These are phyloP conservation scores for Backusella circina DNA, from an alignment of 192 early-diverging fungal genomes.

Conservation along the genomic window DNA sequence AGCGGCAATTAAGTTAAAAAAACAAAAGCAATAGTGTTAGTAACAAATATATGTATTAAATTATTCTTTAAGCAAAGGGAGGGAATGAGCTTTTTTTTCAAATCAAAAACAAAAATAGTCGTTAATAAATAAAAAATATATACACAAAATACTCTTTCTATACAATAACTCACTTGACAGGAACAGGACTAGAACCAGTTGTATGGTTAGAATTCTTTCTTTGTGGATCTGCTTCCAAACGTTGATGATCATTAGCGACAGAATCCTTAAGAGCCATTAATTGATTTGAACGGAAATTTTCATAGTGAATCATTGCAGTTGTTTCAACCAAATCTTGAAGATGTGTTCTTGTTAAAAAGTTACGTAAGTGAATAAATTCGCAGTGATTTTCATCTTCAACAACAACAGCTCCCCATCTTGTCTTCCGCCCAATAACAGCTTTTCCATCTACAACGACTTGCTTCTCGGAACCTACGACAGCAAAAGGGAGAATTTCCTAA, in stretches of 20 bases:
- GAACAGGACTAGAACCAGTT: background rate
- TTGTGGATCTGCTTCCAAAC: background rate
- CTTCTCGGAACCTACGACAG: constrained; percentile 90
- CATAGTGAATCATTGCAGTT: constrained; percentile 91
- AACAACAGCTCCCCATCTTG: constrained; percentile 73
- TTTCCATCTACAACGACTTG: constrained; percentile 84
- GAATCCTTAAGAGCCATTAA: constrained; percentile 32
- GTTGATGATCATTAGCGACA: background rate
- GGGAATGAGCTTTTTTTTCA: background rate
- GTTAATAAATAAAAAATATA: background rate
- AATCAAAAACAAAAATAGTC: background rate
- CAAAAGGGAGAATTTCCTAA: constrained; percentile 86
- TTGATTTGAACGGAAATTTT: constrained; percentile 85
- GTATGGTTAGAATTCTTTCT: background rate
- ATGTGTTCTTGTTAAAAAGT: constrained; percentile 88
- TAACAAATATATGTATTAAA: background rate
- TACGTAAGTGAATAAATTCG: constrained; percentile 92
- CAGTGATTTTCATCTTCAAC: constrained; percentile 93
- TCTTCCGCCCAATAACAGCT: constrained; percentile 82
- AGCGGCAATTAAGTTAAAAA: background rate
- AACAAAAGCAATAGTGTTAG: background rate
- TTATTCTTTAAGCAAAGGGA: background rate
- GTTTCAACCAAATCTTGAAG: constrained; percentile 95
- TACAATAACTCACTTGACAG: background rate
- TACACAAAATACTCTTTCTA: background rate